phyloP scores from a whole-genome alignment of 2,329 filamentous ascomycete species.

The Rhynchosporium secalis region DNA sequence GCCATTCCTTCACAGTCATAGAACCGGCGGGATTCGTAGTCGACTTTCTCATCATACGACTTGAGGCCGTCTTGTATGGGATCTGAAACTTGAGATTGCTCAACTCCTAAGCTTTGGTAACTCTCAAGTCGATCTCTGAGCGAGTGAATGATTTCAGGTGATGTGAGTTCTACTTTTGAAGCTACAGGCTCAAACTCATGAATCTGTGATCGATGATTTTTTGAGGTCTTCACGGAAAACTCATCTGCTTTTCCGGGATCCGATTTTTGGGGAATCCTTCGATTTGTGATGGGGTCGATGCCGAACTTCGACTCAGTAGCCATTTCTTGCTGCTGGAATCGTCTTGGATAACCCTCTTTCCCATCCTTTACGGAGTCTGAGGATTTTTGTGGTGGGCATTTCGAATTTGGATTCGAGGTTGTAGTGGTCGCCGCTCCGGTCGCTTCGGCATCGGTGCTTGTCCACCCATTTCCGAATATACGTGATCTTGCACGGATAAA shows the following conservation, averaged over 20 bases:
- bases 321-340: constrained; percentile 12
- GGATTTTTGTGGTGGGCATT: constrained; percentile 5
- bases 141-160: not conserved
- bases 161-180: constrained; percentile 2
- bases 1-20: constrained; percentile 35
- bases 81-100: constrained; percentile 15
- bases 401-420: not conserved
- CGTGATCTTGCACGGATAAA: constrained; percentile 19
- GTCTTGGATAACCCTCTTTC: constrained; percentile 19
- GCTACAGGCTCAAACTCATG: constrained; percentile 34
- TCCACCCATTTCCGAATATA: constrained; percentile 13
- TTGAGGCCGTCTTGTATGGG: constrained; percentile 42
- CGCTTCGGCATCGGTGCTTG: not conserved
- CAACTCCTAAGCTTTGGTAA: not conserved
- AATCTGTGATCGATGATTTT: constrained; percentile 42
- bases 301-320: constrained; percentile 40
- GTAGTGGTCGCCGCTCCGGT: not conserved
- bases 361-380: constrained; percentile 11
- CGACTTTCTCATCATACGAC: constrained; percentile 41
- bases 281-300: constrained; percentile 62
- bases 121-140: constrained; percentile 1
- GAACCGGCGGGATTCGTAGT: constrained; percentile 30
- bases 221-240: constrained; percentile 39
- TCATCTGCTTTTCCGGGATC: constrained; percentile 18
- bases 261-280: constrained; percentile 44